Conservation (phyloP, 306 rosid genomes). For the Prunus mume region DNA sequence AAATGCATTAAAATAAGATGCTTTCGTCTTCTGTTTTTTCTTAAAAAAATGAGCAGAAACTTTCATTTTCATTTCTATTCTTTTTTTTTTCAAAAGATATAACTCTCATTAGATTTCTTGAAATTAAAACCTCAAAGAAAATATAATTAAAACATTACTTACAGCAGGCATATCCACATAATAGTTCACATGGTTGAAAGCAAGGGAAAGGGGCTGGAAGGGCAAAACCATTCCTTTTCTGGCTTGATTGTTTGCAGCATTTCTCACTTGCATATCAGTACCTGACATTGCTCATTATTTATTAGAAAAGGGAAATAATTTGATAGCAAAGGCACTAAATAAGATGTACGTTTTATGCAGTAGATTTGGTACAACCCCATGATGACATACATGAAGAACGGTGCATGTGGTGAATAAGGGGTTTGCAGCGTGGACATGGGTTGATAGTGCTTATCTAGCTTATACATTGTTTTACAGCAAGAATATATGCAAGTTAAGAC, state of each 20-base stretch:
- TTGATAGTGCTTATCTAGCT: background rate
- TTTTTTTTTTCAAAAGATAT: background rate
- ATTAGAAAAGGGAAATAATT: background rate
- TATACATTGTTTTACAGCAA: background rate
- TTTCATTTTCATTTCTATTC: background rate
- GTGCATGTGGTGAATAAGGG: background rate
- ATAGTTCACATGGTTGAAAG: slow-evolving; percentile 33
- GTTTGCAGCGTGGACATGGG: background rate
- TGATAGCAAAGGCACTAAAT: background rate
- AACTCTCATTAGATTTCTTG: background rate
- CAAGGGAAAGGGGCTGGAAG: slow-evolving; percentile 34
- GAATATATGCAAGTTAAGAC: background rate
- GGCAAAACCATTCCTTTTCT: slow-evolving; percentile 36
- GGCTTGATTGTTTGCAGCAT: slow-evolving; percentile 7
- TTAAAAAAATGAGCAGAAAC: background rate
- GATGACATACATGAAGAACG: background rate
- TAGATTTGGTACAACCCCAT: background rate
- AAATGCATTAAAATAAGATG: too few species aligned
- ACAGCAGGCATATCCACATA: slow-evolving; percentile 40
- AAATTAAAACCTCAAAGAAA: background rate
- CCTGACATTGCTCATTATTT: background rate
- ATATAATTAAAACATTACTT: background rate
- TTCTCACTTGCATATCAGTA: slow-evolving; percentile 31
- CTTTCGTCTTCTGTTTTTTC: too few species aligned
- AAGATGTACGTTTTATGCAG: background rate